Conservation (phyloP, 1,284 basidiomycete species). For the Ceratobasidium sp. region DNA sequence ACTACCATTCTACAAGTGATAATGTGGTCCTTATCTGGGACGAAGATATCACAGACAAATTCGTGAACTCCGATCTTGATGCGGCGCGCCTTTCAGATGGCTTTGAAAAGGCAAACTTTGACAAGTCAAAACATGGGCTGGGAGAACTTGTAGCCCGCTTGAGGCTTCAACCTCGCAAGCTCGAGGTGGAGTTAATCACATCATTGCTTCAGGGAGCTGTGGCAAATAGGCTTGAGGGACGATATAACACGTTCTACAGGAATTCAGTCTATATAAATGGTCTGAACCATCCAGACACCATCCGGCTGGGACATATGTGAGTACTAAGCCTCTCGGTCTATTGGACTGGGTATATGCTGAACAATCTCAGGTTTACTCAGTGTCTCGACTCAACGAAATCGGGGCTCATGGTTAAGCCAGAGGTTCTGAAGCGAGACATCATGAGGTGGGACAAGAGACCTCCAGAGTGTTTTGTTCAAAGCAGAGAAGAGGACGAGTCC, state of each 20-base stretch:
- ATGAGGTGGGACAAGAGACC: not conserved
- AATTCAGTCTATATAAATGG: slow-evolving; percentile 32
- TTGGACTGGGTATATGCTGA: not conserved
- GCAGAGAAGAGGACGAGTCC: not conserved
- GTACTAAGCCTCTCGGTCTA: not conserved
- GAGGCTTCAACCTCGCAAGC: not conserved
- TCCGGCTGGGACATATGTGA: slow-evolving; percentile 16
- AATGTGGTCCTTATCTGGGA: not conserved
- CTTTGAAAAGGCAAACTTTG: slow-evolving; percentile 36
- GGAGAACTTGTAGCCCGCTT: slow-evolving; percentile 3
- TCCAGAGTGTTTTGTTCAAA: slow-evolving; percentile 16
- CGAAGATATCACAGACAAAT: slow-evolving; percentile 27
- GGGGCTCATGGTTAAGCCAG: slow-evolving; percentile 18
- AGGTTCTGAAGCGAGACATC: slow-evolving; percentile 23
- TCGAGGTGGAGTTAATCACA: not conserved
- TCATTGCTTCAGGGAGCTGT: slow-evolving; percentile 25
- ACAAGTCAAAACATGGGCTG: not conserved
- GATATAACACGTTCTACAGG: slow-evolving; percentile 32
- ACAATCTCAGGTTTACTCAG: slow-evolving; percentile 38
- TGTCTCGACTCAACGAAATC: slow-evolving; percentile 46
- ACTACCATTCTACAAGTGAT: slow-evolving; percentile 10
- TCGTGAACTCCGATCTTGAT: slow-evolving; percentile 35
- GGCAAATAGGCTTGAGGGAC: slow-evolving; percentile 22
- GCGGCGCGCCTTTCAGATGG: slow-evolving; percentile 31
- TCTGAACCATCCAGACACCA: not conserved